These are phyloP conservation scores for Pichia sp. DNA, from an alignment of 1,139 yeast species.

Conservation along the genomic window DNA sequence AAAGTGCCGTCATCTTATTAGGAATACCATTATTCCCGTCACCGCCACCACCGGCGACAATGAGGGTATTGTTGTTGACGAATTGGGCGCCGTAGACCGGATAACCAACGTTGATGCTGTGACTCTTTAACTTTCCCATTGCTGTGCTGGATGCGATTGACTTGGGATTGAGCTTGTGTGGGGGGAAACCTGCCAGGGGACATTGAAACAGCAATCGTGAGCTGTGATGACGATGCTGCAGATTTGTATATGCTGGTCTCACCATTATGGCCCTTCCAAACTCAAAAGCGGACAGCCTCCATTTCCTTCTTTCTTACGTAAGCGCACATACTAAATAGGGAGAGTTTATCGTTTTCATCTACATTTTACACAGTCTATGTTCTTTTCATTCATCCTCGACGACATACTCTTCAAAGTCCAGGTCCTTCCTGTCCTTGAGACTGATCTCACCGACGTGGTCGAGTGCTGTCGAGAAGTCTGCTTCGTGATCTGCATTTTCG, in stretches of 20 bases:
- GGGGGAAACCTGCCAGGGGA: too few relatives aligned
- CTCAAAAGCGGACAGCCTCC: too few relatives aligned
- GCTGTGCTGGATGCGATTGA: too few relatives aligned
- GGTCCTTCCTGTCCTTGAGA: not conserved
- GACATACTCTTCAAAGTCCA: constrained; percentile 28
- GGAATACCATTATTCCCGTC: constrained; percentile 88
- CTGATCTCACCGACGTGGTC: constrained; percentile 6
- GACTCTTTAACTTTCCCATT: constrained; percentile 23
- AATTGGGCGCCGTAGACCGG: constrained; percentile 84
- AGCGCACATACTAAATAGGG: too few relatives aligned
- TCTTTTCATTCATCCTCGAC: constrained; percentile 20
- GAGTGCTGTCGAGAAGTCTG: constrained; percentile 1
- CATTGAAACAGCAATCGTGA: too few relatives aligned
- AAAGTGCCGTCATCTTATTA: constrained; percentile 75
- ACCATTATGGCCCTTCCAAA: too few relatives aligned
- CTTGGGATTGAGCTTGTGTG: too few relatives aligned
- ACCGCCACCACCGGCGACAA: constrained; percentile 95
- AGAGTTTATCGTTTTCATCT: too few relatives aligned
- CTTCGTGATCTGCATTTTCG: not conserved
- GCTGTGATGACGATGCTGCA: too few relatives aligned
- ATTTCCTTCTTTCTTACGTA: too few relatives aligned
- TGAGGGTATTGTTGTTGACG: constrained; percentile 55
- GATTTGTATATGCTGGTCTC: too few relatives aligned
- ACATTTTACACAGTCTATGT: too few relatives aligned
- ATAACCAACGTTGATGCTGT: constrained; percentile 58